Conservation (phyloP, 2,329 filamentous ascomycete genomes). For the Penicillium sp. region DNA sequence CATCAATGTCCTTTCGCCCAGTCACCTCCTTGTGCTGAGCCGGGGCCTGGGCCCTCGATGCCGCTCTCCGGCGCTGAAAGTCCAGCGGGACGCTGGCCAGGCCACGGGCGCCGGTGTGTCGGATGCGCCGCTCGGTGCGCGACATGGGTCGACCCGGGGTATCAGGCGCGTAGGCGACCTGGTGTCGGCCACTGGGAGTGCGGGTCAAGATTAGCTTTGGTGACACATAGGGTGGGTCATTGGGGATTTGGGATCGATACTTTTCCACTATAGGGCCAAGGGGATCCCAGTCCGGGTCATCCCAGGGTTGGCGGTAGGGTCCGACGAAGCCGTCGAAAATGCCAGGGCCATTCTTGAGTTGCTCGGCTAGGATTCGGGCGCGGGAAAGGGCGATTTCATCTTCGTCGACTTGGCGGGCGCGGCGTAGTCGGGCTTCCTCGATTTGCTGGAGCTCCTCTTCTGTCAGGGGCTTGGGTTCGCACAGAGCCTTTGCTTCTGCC, state of each 20-base stretch:
- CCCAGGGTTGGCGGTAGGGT: slow-evolving; percentile 28
- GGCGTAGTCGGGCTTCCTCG: slow-evolving; percentile 20
- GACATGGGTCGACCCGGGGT: slow-evolving; percentile 42
- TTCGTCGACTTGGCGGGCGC: slow-evolving; percentile 36
- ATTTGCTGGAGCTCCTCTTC: slow-evolving; percentile 18
- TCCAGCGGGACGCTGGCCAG: slow-evolving; percentile 45
- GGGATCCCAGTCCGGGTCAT: slow-evolving; percentile 8
- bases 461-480: slow-evolving; percentile 23
- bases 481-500: slow-evolving; percentile 26
- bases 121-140: slow-evolving; percentile 46
- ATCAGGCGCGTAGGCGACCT: slow-evolving; percentile 43
- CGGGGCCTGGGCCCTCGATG: background rate
- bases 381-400: slow-evolving; percentile 45
- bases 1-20: background rate
- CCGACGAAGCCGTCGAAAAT: slow-evolving; percentile 30
- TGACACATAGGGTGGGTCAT: background rate
- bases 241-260: slow-evolving; percentile 2
- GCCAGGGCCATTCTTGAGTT: slow-evolving; percentile 38
- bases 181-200: slow-evolving; percentile 31
- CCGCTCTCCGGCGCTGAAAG: slow-evolving; percentile 22
- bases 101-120: slow-evolving; percentile 45
- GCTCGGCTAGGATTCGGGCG: slow-evolving; percentile 43
- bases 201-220: background rate
- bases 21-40: background rate
- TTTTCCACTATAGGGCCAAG: slow-evolving; percentile 1